Evolutionary conservation across 192 early-diverging fungal species (phyloP).

Genomic region (Spinellus fusiger): DNA sequence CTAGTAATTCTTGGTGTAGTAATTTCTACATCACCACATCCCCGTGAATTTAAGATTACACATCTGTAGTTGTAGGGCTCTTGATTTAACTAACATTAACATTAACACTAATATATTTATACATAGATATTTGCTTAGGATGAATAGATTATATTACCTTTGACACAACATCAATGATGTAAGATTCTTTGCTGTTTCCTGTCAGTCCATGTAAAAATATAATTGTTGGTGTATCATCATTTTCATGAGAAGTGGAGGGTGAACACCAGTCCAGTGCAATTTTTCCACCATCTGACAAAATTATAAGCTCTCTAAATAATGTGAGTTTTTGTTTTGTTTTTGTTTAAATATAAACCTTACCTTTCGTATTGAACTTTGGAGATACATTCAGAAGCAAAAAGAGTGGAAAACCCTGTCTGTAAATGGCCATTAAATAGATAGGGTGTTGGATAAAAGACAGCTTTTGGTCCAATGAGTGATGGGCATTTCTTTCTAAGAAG

Average conservation of each 20-base stretch:
- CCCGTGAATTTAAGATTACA: conserved; percentile 87
- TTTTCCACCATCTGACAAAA: conserved; percentile 78
- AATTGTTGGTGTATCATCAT: conserved; percentile 64
- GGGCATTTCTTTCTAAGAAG: conserved; percentile 44
- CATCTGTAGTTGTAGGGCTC: conserved; percentile 56
- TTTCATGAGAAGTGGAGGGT: conserved; percentile 42
- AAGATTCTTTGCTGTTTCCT: conserved; percentile 88
- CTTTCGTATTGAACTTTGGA: conserved; percentile 48
- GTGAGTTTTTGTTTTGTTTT: conserved; percentile 7
- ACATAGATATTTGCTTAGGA: not conserved
- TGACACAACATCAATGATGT: conserved; percentile 70
- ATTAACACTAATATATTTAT: not conserved
- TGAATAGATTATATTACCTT: conserved; percentile 28
- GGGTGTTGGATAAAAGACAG: conserved; percentile 61
- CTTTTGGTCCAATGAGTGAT: conserved; percentile 43
- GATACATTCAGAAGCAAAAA: conserved; percentile 28
- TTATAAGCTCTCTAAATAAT: conserved; percentile 37
- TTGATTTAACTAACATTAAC: conserved; percentile 18
- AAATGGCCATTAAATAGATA: conserved; percentile 75
- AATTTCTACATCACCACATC: conserved; percentile 80
- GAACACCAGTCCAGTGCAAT: conserved; percentile 89
- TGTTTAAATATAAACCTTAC: conserved; percentile 26
- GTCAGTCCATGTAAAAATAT: conserved; percentile 88
- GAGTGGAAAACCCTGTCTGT: conserved; percentile 68
- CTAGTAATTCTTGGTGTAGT: conserved; percentile 75